Evolutionary conservation across 108 stramenopile genomes (phyloP), one percentile per base, ranked within the genome.

Genomic region (Fistulifera solaris): DNA sequence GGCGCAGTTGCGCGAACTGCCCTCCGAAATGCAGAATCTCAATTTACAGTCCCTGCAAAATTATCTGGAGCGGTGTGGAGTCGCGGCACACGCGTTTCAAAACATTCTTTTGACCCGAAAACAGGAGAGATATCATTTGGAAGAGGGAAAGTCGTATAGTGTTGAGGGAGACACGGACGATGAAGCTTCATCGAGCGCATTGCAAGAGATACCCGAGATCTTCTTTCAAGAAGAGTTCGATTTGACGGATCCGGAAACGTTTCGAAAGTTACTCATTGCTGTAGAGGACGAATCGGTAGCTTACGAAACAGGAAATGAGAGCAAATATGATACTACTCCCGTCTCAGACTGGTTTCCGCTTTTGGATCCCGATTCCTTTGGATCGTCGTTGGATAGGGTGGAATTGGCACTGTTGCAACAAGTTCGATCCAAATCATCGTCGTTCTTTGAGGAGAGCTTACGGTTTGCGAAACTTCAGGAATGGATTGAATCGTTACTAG

Each of bases 401-500:
- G 92, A 93, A 55, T 48, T 93, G 27, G 78, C 83, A 8, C 49
- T 93, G 40, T 64, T 87, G 27, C 69, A 93, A 22, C 85, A 88
- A 59, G 87, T 93, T 16, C 68, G 85, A 41, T 68, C 78, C 40
- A 82, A 87, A 59, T 74, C 75, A 12, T 62, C 56, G 19, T 68
- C 79, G 40, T 93, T 89, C 55, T 93, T 93, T 70, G 81, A 86
- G 21, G 92, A 93, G 65, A 88, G 87, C 5, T 83, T 80, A 31
- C 72, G 87, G 0, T 93, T 93, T 56, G 76, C 77, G 1, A 71
- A 86, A 59, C 57, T 93, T 24, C 73, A 85, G 47, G 50, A 67
- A 8, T 64, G 79, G 38, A 82, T 89, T 24, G 68, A 74, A 10
- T 61, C 58, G n/a, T 64, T 77, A 24, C 58, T 87, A 28, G 62